These are phyloP conservation scores for Cutaneotrichosporon cyanovorans DNA, from an alignment of 1,284 basidiomycete genomes.

Conservation along the genomic window DNA sequence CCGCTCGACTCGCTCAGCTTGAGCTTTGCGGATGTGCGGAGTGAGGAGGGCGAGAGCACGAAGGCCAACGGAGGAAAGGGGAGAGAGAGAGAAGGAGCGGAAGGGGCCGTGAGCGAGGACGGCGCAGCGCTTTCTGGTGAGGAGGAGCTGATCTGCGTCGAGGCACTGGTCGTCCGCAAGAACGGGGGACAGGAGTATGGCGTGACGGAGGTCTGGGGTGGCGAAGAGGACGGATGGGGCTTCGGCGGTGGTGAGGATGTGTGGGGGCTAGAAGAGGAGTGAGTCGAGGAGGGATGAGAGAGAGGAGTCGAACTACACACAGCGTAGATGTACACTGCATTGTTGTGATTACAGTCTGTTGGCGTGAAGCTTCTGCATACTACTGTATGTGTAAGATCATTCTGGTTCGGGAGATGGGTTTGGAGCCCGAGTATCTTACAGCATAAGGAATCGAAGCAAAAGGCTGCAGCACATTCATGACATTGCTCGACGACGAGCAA, in stretches of 20 bases:
- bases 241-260: slow-evolving; percentile 22
- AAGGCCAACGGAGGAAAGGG: no score
- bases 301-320: no score
- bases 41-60: no score
- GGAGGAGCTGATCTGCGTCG: slow-evolving; percentile 43
- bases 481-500: no score
- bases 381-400: no score
- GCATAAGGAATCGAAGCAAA: no score
- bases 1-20: slow-evolving; percentile 42
- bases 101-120: neutral
- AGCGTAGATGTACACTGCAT: no score
- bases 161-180: slow-evolving; percentile 44
- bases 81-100: neutral
- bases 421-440: no score
- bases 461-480: no score
- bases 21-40: slow-evolving; percentile 38
- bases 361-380: no score
- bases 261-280: neutral
- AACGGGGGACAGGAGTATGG: slow-evolving; percentile 16
- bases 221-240: slow-evolving; percentile 25
- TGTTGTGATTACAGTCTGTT: no score
- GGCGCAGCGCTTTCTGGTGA: neutral
- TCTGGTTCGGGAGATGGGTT: no score
- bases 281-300: neutral
- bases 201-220: slow-evolving; percentile 15